Evolutionary conservation across 805 yeast genomes (phyloP).

Genomic region (Lipomyces mesembrius): DNA sequence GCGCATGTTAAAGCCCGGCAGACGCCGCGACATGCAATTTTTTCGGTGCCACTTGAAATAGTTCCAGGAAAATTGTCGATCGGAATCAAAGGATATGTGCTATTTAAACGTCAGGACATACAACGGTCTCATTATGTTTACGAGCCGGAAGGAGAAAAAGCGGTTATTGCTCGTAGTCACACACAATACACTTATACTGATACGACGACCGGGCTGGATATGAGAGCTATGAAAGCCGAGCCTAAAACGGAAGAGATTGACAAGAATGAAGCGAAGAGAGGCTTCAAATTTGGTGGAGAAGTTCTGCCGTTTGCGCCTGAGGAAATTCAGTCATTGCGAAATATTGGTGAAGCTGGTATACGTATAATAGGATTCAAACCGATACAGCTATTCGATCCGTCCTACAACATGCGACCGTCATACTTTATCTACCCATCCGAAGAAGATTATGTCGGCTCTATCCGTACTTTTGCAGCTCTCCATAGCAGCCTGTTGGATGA

Average conservation of each 20-base stretch:
- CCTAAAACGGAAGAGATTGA: neutral
- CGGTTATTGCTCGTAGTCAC: conserved; percentile 52
- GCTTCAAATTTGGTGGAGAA: conserved; percentile 56
- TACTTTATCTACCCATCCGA: conserved; percentile 71
- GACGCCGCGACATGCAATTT: conserved; percentile 66
- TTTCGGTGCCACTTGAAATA: conserved; percentile 51
- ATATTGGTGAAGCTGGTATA: conserved; percentile 55
- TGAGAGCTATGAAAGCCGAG: neutral
- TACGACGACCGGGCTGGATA: neutral
- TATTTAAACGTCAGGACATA: conserved; percentile 60
- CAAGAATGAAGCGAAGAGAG: conserved; percentile 46
- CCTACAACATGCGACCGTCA: conserved; percentile 59
- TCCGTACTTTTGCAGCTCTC: conserved; percentile 67
- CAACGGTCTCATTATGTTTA: conserved; percentile 58
- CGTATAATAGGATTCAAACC: conserved; percentile 71
- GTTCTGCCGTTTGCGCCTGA: conserved; percentile 49
- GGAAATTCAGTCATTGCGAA: conserved; percentile 47
- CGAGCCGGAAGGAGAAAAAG: conserved; percentile 54
- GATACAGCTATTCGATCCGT: conserved; percentile 50
- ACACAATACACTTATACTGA: conserved; percentile 1
- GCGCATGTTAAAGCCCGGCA: conserved; percentile 59
- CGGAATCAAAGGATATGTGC: conserved; percentile 71
- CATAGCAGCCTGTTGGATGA: conserved; percentile 61
- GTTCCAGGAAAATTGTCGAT: conserved; percentile 60
- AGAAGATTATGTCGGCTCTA: conserved; percentile 63